These are phyloP conservation scores for Limnomonas spitsbergensis DNA, from an alignment of 139 green algal species.

Conservation along the genomic window DNA sequence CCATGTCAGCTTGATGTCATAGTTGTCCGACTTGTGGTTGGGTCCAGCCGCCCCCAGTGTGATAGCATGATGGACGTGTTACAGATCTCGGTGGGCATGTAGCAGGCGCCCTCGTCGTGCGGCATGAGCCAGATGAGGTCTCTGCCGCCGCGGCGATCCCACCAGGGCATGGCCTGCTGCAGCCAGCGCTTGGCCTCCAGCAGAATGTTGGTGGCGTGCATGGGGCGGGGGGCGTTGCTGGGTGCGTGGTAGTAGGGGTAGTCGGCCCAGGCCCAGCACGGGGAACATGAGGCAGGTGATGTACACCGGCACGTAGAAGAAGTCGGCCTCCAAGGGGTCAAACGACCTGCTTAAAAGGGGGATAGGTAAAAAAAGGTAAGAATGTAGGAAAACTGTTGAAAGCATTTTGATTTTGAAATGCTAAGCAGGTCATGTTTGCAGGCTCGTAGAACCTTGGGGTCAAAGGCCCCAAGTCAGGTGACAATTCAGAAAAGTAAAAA, in stretches of 20 bases:
- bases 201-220: constrained; percentile 52
- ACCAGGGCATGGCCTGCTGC: constrained; percentile 44
- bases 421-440: too few species aligned
- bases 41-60: constrained; percentile 43
- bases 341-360: constrained; percentile 36
- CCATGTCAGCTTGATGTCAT: neutral
- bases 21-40: neutral
- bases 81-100: constrained; percentile 43
- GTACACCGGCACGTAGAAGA: constrained; percentile 50
- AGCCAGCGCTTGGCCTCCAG: constrained; percentile 49
- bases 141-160: constrained; percentile 32
- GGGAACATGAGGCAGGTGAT: constrained; percentile 41
- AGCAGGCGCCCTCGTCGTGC: constrained; percentile 42
- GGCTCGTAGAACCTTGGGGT: too few species aligned
- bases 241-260: constrained; percentile 24
- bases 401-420: too few species aligned
- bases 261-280: constrained; percentile 41
- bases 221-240: constrained; percentile 33
- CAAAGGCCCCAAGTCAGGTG: too few species aligned
- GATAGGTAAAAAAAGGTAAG: too few species aligned
- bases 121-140: constrained; percentile 64
- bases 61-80: constrained; percentile 48
- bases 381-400: too few species aligned
- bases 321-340: constrained; percentile 50
- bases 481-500: too few species aligned